Conservation (phyloP, 192 early-diverging fungal species). For the Rhizophlyctis rosea region DNA sequence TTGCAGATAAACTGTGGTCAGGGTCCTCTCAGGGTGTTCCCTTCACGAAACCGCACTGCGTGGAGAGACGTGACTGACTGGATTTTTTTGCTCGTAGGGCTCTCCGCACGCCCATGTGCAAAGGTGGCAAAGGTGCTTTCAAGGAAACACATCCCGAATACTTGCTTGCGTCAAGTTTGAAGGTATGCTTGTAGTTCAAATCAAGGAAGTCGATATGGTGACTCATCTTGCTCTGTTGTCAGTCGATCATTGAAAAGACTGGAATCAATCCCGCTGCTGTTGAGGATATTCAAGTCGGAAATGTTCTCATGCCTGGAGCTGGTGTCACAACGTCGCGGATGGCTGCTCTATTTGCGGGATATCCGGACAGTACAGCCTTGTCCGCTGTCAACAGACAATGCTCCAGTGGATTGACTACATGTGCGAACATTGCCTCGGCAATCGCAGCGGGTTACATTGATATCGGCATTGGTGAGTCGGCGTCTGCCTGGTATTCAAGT, state of each 20-base stretch:
- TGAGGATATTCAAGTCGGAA: slow-evolving; percentile 94
- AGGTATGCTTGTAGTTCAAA: slow-evolving; percentile 23
- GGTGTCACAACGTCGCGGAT: slow-evolving; percentile 88
- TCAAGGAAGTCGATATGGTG: slow-evolving; percentile 2
- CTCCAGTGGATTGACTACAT: slow-evolving; percentile 88
- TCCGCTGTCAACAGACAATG: slow-evolving; percentile 92
- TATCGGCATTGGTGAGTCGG: slow-evolving; percentile 82
- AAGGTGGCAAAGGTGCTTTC: slow-evolving; percentile 89
- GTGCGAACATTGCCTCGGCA: slow-evolving; percentile 78
- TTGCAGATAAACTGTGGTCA: background rate
- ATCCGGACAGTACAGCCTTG: slow-evolving; percentile 77
- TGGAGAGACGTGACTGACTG: background rate
- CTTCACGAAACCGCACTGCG: too few relatives aligned
- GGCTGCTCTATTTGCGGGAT: slow-evolving; percentile 86
- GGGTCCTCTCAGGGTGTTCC: background rate
- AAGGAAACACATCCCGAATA: slow-evolving; percentile 77
- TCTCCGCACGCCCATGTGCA: slow-evolving; percentile 82
- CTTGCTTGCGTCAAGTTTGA: slow-evolving; percentile 75
- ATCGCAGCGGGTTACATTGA: slow-evolving; percentile 86
- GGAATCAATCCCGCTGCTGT: slow-evolving; percentile 83
- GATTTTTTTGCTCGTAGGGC: slow-evolving; percentile 37
- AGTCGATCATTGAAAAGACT: slow-evolving; percentile 66
- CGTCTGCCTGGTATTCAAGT: too few relatives aligned
- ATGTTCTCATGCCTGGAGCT: slow-evolving; percentile 82
- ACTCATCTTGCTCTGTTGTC: background rate